Percentiles rank a stretch among this genome's conserved stretches.
Evolutionary conservation across 2,329 filamentous ascomycete species (phyloP).

Genomic region (Atkinsonella hypoxylon): DNA sequence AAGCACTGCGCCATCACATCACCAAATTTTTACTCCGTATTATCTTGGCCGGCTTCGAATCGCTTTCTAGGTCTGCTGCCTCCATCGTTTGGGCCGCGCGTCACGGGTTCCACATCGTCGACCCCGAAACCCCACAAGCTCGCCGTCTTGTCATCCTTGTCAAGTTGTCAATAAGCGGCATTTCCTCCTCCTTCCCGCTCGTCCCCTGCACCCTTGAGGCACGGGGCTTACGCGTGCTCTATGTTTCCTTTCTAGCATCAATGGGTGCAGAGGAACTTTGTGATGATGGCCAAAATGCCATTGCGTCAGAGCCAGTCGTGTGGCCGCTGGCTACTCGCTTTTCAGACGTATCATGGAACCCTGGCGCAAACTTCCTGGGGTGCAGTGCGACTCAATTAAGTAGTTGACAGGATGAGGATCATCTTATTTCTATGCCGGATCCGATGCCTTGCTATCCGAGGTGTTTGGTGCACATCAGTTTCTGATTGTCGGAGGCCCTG

Average conservation of each 20-base stretch:
- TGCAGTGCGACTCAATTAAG: not conserved
- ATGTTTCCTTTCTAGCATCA: not conserved
- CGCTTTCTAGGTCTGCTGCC: not conserved
- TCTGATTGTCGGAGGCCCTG: too few species aligned
- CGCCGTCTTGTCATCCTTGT: not conserved
- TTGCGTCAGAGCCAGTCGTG: not conserved
- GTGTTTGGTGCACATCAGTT: not conserved
- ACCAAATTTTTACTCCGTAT: too few species aligned
- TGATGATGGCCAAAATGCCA: not conserved
- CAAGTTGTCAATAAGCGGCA: not conserved
- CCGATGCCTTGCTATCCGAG: not conserved
- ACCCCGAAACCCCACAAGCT: not conserved
- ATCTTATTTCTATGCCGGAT: not conserved
- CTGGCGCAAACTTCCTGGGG: not conserved
- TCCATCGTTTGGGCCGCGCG: slow-evolving; percentile 7
- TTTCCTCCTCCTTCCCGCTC: not conserved
- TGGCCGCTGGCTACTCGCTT: not conserved
- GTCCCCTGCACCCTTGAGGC: not conserved
- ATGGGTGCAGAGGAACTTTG: not conserved
- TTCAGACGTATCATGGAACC: not conserved
- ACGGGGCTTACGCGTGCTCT: not conserved
- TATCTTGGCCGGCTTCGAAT: too few species aligned
- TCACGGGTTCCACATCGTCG: slow-evolving; percentile 1
- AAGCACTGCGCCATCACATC: too few species aligned
- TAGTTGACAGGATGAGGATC: not conserved